Conservation (phyloP, 176 grass and related monocot genomes). For the Eleusine indica region DNA sequence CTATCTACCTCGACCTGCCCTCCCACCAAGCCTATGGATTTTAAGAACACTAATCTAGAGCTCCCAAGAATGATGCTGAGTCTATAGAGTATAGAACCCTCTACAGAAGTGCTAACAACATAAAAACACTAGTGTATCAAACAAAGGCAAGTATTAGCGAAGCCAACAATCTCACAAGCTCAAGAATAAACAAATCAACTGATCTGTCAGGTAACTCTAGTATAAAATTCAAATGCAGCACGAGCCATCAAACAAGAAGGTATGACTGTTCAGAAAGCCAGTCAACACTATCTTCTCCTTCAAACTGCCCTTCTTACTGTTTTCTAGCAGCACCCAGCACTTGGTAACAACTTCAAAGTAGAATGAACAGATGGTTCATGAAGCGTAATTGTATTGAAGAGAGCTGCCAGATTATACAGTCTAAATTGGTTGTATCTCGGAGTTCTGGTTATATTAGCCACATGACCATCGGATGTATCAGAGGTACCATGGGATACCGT, state of each 20-base stretch:
- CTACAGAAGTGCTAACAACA: not conserved
- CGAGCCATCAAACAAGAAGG: conserved; percentile 8
- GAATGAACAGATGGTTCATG: conserved; percentile 22
- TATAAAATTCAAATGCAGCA: conserved; percentile 33
- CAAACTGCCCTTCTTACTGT: not conserved
- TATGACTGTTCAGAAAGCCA: not conserved
- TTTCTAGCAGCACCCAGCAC: conserved; percentile 28
- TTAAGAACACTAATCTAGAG: not conserved
- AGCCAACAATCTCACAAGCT: conserved; percentile 19
- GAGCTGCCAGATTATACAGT: conserved; percentile 23
- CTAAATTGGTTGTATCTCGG: not conserved
- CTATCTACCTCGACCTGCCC: not conserved
- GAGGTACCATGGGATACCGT: conserved; percentile 60
- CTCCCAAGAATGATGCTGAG: not conserved
- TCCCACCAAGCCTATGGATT: not conserved
- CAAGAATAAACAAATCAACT: conserved; percentile 15
- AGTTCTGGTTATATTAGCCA: conserved; percentile 42
- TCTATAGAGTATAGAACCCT: not conserved
- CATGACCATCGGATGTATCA: conserved; percentile 48
- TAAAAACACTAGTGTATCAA: conserved; percentile 19
- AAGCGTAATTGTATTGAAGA: not conserved
- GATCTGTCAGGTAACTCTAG: not conserved
- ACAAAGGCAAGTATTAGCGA: conserved; percentile 9
- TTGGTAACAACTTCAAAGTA: conserved; percentile 11
- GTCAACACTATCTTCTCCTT: conserved; percentile 5